Percentiles rank a stretch among this genome's conserved stretches.
These are phyloP conservation scores for Chamaecyparis obtusa DNA, from an alignment of 75 land plant genomes.

Conservation along the genomic window DNA sequence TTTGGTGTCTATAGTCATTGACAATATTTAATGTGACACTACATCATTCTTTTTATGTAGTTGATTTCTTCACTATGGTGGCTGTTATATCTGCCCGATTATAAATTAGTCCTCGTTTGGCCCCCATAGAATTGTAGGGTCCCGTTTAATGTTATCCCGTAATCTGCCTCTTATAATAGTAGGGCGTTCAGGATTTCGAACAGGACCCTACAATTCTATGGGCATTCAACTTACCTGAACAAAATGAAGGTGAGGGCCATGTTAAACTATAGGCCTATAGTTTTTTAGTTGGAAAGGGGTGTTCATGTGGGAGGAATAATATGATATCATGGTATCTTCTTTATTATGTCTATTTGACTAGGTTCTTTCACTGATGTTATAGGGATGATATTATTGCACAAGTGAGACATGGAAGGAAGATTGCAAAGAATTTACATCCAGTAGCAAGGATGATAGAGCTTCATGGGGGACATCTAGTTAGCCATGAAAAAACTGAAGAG, in stretches of 20 bases:
- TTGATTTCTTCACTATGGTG: neutral
- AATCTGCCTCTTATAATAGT: no score
- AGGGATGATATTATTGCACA: slow-evolving; percentile 95
- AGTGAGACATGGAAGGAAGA: slow-evolving; percentile 63
- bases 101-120: no score
- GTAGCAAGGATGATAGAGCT: slow-evolving; percentile 81
- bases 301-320: no score
- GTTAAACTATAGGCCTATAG: no score
- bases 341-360: neutral
- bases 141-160: no score
- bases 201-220: no score
- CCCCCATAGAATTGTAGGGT: no score
- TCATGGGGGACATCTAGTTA: slow-evolving; percentile 92
- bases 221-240: no score
- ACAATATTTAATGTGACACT: neutral
- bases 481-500: slow-evolving; percentile 88
- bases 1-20: neutral
- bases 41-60: neutral
- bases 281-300: no score
- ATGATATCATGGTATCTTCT: neutral
- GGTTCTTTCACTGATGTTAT: neutral
- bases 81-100: neutral
- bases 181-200: no score
- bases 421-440: slow-evolving; percentile 76
- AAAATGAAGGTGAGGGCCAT: no score